Conservation (phyloP, 164 flowering plant species). For the Echeveria elegans region DNA sequence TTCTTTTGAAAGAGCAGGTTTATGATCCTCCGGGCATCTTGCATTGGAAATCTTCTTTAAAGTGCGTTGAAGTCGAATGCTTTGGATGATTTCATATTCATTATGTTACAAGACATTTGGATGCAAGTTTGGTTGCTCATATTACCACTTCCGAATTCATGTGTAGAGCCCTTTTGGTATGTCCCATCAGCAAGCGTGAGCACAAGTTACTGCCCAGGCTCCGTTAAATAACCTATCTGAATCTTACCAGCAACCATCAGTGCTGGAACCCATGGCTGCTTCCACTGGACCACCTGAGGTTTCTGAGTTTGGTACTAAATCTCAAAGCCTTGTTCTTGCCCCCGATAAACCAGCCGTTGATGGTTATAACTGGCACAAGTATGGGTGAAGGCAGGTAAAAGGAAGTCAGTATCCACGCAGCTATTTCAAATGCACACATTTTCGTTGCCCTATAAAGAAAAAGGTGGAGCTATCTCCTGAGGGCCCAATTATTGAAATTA, state of each 20-base stretch:
- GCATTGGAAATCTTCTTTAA: no score
- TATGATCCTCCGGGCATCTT: no score
- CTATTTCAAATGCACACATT: conserved; percentile 82
- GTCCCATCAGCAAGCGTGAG: conserved; percentile 90
- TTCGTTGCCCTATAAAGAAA: conserved; percentile 78
- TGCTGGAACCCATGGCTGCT: conserved; percentile 19
- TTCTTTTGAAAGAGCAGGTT: no score
- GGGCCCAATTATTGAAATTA: conserved; percentile 83
- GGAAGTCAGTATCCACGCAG: conserved; percentile 89
- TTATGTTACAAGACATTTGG: neutral
- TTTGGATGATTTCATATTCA: neutral
- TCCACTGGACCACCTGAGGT: conserved; percentile 28
- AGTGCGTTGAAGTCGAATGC: no score
- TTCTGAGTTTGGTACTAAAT: conserved; percentile 43
- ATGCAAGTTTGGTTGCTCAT: no score
- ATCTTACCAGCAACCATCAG: conserved; percentile 17
- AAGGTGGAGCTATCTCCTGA: conserved; percentile 77
- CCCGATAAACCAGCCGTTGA: conserved; percentile 67
- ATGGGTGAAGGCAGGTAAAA: conserved; percentile 94
- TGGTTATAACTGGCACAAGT: conserved; percentile 94
- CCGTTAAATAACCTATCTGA: conserved; percentile 32
- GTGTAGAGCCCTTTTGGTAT: conserved; percentile 69
- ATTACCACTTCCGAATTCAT: neutral
- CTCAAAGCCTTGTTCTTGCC: conserved; percentile 23
- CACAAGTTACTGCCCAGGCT: conserved; percentile 92